Base-by-base conservation (phyloP, 148 eudicot species). In the Suaeda aralocaspica region DNA sequence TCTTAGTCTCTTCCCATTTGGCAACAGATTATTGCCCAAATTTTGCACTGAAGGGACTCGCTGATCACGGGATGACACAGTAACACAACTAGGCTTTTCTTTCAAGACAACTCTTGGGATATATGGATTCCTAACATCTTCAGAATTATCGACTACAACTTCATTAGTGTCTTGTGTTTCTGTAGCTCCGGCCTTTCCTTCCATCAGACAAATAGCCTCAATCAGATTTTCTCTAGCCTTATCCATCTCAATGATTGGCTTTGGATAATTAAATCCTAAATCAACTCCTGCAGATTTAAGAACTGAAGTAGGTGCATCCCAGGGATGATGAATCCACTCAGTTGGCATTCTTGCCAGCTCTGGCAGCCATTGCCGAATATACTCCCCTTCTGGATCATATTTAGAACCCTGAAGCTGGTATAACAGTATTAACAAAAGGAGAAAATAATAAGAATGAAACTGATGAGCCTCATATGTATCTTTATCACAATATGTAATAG, bases 241-340 rank as follows among this genome's bases (percentile, higher is more conserved):
- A 30, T 94, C 97, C 3, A 84, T 74, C 46, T 94, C 96, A 19
- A 94, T 73, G 58, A 94, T 74, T 18, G 99, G 99, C 36, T 83
- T 83, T 22, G 99, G 97, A 57, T 94, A 94, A 81, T 94, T 94
- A 28, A 66, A 44, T 59, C 99, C 99, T 31, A 94, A 64, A 48
- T 94, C 99, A 15, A 94, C 88, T 63, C 99, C 99, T 31, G 99
- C 89, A 29, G 93, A 77, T 84, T 67, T 83, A 11, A 94, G 96
- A 57, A 91, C 88, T 18, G 81, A 46, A 36, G 41, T 39, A 62
- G 99, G 96, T 13, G 97, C 96, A 69, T 94, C 83, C 95, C 95
- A 94, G 15, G 99, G 99, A 79, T 94, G 96, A 80, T 94, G 99
- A 78, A 94, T 94, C 97, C 97, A 94, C 41, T 89, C 99, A 0